phyloP scores from a whole-genome alignment of 2,329 filamentous ascomycete species.

The Lasiodiplodia citricola region DNA sequence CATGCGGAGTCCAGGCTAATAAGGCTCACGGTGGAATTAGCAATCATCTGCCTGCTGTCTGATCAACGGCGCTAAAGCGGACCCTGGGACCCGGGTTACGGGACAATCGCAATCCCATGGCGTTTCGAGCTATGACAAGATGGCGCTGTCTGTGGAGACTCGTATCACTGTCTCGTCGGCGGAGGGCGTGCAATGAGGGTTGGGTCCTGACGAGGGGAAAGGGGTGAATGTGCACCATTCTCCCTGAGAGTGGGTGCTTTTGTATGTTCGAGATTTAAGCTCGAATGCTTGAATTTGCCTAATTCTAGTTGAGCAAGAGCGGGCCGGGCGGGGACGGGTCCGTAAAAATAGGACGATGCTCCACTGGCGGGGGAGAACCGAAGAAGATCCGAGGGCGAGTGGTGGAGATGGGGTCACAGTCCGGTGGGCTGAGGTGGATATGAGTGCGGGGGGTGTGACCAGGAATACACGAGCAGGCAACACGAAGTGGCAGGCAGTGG shows the following conservation, averaged over 20 bases:
- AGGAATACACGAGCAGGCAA: slow-evolving; percentile 6
- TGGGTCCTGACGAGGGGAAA: no score
- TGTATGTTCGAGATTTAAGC: not conserved
- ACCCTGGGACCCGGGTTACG: not conserved
- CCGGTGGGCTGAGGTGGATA: not conserved
- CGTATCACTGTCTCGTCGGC: no score
- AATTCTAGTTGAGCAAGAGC: not conserved
- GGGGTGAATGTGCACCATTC: no score
- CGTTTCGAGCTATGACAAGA: not conserved
- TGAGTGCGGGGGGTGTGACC: not conserved
- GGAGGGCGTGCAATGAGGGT: no score
- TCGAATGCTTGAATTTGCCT: no score
- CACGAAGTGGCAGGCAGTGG: not conserved
- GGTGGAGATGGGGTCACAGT: not conserved
- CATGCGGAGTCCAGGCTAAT: no score
- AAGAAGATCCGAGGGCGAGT: not conserved
- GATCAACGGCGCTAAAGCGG: no score
- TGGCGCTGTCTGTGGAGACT: not conserved
- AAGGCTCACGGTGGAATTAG: no score
- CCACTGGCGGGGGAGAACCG: not conserved
- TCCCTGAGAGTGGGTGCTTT: no score
- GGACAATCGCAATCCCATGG: not conserved
- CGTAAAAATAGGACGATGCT: not conserved
- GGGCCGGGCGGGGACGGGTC: not conserved
- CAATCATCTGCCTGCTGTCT: no score